Percentiles rank a stretch among this genome's conserved stretches.
Evolutionary conservation across 371 early-diverging fungal genomes (phyloP).

Genomic region (Capillidium heterosporum): DNA sequence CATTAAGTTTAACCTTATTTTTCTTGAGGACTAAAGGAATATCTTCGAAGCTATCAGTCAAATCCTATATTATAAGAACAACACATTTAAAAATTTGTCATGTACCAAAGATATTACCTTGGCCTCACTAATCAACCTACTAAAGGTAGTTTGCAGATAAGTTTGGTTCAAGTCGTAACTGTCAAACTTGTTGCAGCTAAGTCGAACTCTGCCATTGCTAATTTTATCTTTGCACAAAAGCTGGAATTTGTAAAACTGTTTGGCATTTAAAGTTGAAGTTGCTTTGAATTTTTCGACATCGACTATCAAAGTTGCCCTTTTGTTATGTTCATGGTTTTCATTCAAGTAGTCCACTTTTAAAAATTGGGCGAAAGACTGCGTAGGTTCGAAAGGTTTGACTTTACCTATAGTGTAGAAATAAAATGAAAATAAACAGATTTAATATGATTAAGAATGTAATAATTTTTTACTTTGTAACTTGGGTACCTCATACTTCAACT

Average conservation of each 20-base stretch:
- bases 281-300: background rate
- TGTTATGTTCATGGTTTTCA: conserved; percentile 1
- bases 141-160: no score
- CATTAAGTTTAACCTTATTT: no score
- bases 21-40: no score
- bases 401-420: background rate
- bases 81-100: no score
- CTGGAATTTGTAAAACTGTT: background rate
- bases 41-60: no score
- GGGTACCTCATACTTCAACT: background rate
- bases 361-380: background rate
- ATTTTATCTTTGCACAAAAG: background rate
- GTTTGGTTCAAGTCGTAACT: no score
- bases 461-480: background rate
- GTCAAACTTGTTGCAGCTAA: no score
- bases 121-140: no score
- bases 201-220: no score
- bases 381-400: background rate
- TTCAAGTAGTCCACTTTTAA: background rate
- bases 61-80: no score
- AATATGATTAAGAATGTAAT: background rate
- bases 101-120: no score
- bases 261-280: background rate
- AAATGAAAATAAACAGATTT: background rate
- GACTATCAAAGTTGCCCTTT: background rate